phyloP scores from a whole-genome alignment of 1,284 basidiomycete species.

The Kalmanozyma brasiliensis region DNA sequence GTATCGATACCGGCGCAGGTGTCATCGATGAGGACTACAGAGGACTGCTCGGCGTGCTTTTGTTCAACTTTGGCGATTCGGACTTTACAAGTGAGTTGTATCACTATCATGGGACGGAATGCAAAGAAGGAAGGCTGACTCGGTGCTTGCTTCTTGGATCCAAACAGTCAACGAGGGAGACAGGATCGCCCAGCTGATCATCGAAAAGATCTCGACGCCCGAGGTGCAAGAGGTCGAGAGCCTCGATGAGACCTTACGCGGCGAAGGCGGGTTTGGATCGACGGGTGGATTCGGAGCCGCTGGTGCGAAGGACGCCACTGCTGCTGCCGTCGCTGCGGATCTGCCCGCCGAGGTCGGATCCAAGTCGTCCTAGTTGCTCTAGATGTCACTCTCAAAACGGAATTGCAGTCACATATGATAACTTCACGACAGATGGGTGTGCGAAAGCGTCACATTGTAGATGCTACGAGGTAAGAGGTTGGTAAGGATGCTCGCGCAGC shows the following conservation, averaged over 20 bases:
- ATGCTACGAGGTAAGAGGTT: too few species aligned
- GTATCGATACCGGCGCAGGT: constrained; percentile 95
- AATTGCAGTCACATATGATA: neutral
- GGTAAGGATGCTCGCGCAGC: constrained; percentile 5
- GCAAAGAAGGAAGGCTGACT: neutral
- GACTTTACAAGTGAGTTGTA: constrained; percentile 81
- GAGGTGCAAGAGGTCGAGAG: constrained; percentile 85
- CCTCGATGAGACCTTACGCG: constrained; percentile 84
- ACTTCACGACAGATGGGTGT: too few species aligned
- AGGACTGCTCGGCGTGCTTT: constrained; percentile 88
- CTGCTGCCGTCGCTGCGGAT: constrained; percentile 29
- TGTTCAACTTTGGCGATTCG: constrained; percentile 86
- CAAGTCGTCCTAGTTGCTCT: neutral
- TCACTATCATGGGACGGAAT: neutral
- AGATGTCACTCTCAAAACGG: neutral
- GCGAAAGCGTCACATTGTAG: too few species aligned
- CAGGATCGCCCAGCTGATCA: constrained; percentile 90
- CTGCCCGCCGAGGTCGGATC: constrained; percentile 22
- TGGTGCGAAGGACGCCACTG: constrained; percentile 20
- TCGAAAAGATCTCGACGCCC: constrained; percentile 89
- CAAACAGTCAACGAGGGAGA: constrained; percentile 85
- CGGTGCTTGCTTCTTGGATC: neutral
- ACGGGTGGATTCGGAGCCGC: constrained; percentile 74
- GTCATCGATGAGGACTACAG: constrained; percentile 97
- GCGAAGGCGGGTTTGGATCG: constrained; percentile 90